Conservation (phyloP, 140 eudicot genomes). For the Oenanthe javanica region DNA sequence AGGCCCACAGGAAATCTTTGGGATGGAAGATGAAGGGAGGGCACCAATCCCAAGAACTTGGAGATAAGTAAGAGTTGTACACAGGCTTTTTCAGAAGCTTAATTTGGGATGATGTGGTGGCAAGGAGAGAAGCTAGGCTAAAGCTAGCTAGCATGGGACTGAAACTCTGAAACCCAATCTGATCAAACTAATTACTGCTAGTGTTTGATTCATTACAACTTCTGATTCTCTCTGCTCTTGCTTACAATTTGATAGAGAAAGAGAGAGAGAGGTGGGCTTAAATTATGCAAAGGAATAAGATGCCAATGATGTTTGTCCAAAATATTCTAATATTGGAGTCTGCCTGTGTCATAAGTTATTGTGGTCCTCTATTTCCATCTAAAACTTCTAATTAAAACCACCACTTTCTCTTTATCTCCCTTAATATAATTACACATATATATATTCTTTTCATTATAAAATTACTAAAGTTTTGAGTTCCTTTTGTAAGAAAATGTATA, state of each 20-base stretch:
- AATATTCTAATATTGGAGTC: slow-evolving; percentile 32
- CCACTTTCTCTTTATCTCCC: slow-evolving; percentile 22
- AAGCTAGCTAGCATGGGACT: slow-evolving; percentile 1
- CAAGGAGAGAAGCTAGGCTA: neutral
- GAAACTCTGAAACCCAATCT: neutral
- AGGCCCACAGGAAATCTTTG: slow-evolving; percentile 14
- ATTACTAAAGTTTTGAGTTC: neutral
- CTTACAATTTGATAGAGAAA: neutral
- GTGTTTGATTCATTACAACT: slow-evolving; percentile 1
- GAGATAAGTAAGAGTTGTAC: slow-evolving; percentile 33
- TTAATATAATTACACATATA: neutral
- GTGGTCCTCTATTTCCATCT: slow-evolving; percentile 82
- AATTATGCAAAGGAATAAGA: slow-evolving; percentile 23
- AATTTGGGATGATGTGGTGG: slow-evolving; percentile 12
- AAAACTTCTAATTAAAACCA: slow-evolving; percentile 63
- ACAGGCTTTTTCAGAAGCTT: slow-evolving; percentile 54
- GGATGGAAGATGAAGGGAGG: slow-evolving; percentile 10
- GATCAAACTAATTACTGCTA: neutral
- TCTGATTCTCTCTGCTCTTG: neutral
- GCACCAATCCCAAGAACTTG: slow-evolving; percentile 40
- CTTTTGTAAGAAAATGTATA: neutral
- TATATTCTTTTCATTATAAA: neutral
- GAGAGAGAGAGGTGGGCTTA: slow-evolving; percentile 11
- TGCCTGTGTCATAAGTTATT: slow-evolving; percentile 23
- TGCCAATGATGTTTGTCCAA: slow-evolving; percentile 27